These are phyloP conservation scores for Phytophthora pistaciae DNA, from an alignment of 352 stramenopile species.

Conservation along the genomic window DNA sequence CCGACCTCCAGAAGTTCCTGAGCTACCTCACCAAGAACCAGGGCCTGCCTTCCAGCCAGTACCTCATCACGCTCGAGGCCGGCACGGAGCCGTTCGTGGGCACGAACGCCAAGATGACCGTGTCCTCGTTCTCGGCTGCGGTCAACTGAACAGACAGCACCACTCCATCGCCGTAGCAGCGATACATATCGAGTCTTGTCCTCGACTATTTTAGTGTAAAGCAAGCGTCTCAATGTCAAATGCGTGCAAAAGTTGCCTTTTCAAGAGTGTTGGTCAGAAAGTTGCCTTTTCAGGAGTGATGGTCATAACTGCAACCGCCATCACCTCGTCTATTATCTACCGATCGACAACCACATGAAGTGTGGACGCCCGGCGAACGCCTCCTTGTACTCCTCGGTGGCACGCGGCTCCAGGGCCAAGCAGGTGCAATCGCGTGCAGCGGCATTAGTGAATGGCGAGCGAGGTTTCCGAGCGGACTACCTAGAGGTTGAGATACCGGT, in stretches of 20 bases:
- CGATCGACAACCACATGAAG: conserved; percentile 5
- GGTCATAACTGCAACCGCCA: conserved; percentile 26
- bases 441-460: conserved; percentile 1
- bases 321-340: background rate
- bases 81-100: conserved; percentile 37
- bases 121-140: conserved; percentile 30
- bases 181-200: conserved; percentile 6
- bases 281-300: conserved; percentile 22
- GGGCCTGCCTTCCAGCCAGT: conserved; percentile 34
- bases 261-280: background rate
- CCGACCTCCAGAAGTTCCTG: conserved; percentile 35
- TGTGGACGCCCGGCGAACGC: background rate
- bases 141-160: conserved; percentile 13
- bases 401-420: background rate
- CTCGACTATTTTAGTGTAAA: background rate
- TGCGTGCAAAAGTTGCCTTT: conserved; percentile 11
- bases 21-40: conserved; percentile 35
- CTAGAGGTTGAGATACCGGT: background rate
- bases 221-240: background rate
- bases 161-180: conserved; percentile 3
- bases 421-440: conserved; percentile 9
- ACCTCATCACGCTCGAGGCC: conserved; percentile 38
- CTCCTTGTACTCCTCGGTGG: background rate
- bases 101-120: conserved; percentile 34
- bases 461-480: conserved; percentile 3